Base-by-base conservation (phyloP, 495 filamentous ascomycete genomes). In the Neurospora sp. region DNA sequence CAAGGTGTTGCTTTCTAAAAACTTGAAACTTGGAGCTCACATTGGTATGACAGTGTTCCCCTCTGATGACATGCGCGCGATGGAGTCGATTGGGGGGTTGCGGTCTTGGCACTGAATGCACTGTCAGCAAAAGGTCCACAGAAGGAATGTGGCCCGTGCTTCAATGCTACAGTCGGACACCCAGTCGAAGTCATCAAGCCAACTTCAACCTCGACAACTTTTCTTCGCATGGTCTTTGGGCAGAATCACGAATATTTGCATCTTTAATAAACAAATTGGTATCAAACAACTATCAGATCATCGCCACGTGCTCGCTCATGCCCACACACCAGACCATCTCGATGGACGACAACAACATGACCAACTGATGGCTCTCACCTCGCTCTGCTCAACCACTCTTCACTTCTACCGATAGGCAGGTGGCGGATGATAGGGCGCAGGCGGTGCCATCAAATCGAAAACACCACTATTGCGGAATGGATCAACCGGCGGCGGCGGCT, bases 351-450 rank as follows among this genome's bases (percentile, higher is more conserved):
- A 22, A 53, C 45, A 9, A 48, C 44, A 31, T 31, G 27, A 31
- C 27, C 27, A 31, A 31, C 27, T 31, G 27, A 31, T 31, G 27
- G 27, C 27, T 31, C 27, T 31, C 27, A 31, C 27, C 27, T 31
- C 27, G 27, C 27, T 31, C 27, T 31, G 27, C 2, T 2, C 27
- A 27, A 27, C 27, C 27, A 27, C n/a, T n/a, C n/a, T n/a, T n/a
- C n/a, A n/a, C 27, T 31, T 72, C 65, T 75, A 75, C 31, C 77
- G 72, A 53, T 75, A 79, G 6, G 53, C 53, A 3, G 77, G 73
- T 14, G 72, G 70, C 22, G 72, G 70, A 40, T 79, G 75, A 35
- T 79, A 76, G 3, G 73, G 75, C 70, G 72, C 70, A 22, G 70
- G 53, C 22, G 74, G 74, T 45, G 38, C 68, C 72, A 59, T 69